These are phyloP conservation scores for Dacryopinax spathularia DNA, from an alignment of 768 basidiomycete genomes.

Conservation along the genomic window DNA sequence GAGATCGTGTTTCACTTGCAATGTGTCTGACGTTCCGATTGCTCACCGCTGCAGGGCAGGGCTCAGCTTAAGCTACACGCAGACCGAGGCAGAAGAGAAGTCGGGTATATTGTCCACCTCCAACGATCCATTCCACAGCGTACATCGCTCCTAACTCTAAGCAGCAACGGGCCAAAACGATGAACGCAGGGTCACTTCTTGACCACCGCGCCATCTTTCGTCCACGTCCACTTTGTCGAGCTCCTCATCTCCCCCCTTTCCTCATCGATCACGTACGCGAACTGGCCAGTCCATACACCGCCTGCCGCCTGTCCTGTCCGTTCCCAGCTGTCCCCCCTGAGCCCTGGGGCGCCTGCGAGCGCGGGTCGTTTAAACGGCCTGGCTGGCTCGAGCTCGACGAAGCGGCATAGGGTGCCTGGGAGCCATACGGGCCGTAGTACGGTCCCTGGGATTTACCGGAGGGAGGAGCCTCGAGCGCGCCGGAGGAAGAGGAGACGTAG, in stretches of 20 bases:
- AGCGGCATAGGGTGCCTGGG: background rate
- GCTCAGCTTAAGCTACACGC: too few species aligned
- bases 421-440: background rate
- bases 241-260: background rate
- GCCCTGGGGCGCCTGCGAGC: background rate
- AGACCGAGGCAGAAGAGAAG: background rate
- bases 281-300: background rate
- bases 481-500: conserved; percentile 1
- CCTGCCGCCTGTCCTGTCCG: background rate
- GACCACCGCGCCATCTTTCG: background rate
- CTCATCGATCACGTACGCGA: conserved; percentile 1
- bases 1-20: too few species aligned
- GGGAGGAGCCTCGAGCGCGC: background rate
- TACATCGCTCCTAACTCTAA: background rate
- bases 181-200: background rate
- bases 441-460: background rate
- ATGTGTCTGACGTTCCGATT: too few species aligned
- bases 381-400: too few species aligned
- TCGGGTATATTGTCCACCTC: background rate
- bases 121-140: background rate
- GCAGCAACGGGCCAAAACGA: too few species aligned
- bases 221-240: background rate
- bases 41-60: too few species aligned
- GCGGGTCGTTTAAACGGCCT: background rate
- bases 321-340: background rate